These are phyloP conservation scores for Picochlorum sp. DNA, from an alignment of 139 green algal genomes.

Conservation along the genomic window DNA sequence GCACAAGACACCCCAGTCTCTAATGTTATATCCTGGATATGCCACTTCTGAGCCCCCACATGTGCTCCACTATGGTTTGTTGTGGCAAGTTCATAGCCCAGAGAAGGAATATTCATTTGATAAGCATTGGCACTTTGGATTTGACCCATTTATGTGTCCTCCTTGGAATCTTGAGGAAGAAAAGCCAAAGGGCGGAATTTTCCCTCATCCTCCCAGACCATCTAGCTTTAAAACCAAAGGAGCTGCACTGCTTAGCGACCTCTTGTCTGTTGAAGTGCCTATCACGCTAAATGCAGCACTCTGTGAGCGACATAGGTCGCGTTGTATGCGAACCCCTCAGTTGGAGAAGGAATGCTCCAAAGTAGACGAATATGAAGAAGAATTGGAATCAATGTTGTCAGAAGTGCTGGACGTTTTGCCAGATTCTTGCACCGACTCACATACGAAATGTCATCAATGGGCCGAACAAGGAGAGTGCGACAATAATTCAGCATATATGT, in stretches of 20 bases:
- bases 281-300: conserved; percentile 70
- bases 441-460: conserved; percentile 10
- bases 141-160: conserved; percentile 57
- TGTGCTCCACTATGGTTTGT: conserved; percentile 83
- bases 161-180: conserved; percentile 41
- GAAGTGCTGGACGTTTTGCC: conserved; percentile 6
- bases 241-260: conserved; percentile 42
- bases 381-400: conserved; percentile 12
- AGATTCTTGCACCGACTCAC: conserved; percentile 19
- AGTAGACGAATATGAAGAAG: conserved; percentile 14
- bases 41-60: conserved; percentile 34
- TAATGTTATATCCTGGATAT: conserved; percentile 82
- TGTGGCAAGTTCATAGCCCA: conserved; percentile 18
- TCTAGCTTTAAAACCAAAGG: conserved; percentile 20
- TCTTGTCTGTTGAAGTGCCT: conserved; percentile 57
- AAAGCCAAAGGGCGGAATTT: conserved; percentile 36
- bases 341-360: conserved; percentile 50
- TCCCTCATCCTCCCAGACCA: conserved; percentile 42
- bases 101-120: conserved; percentile 49
- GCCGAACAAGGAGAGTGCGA: conserved; percentile 12
- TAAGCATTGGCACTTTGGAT: conserved; percentile 74
- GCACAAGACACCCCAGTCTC: conserved; percentile 57
- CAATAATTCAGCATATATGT: conserved; percentile 18
- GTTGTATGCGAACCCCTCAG: conserved; percentile 54
- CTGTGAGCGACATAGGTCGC: conserved; percentile 58